Conservation (phyloP, 768 basidiomycete species). For the Podaxis carcinomalis region DNA sequence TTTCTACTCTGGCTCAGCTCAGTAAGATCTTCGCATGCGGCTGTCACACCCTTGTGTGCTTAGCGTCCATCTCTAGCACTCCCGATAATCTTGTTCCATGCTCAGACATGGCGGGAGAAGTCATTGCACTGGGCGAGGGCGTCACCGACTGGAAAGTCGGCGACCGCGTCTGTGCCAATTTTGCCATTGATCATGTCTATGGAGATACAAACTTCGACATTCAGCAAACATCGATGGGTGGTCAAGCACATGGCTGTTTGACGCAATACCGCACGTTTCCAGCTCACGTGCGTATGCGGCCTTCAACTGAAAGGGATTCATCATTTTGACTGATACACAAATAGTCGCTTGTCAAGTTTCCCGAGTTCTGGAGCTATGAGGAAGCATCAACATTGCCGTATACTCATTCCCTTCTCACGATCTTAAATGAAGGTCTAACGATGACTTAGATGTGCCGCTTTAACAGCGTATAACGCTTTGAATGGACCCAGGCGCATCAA, state of each 20-base stretch:
- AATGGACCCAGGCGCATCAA: conserved; percentile 45
- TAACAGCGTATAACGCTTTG: conserved; percentile 64
- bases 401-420: no score
- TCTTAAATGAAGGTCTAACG: neutral
- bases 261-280: conserved; percentile 48
- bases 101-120: conserved; percentile 56
- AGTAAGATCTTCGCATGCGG: neutral
- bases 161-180: conserved; percentile 56
- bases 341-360: conserved; percentile 46
- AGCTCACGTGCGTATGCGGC: conserved; percentile 8
- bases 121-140: conserved; percentile 41
- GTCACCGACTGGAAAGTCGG: conserved; percentile 47
- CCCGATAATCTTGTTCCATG: conserved; percentile 29
- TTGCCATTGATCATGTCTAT: conserved; percentile 42
- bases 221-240: conserved; percentile 38
- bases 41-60: neutral
- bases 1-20: conserved; percentile 30
- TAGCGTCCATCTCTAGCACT: conserved; percentile 1
- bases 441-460: conserved; percentile 42
- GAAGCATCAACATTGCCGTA: conserved; percentile 11
- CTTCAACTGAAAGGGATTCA: neutral
- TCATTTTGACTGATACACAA: neutral
- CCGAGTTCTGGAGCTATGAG: conserved; percentile 43
- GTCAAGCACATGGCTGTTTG: conserved; percentile 45
- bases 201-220: conserved; percentile 35